A percentile compares a stretch with the other conserved stretches of the same genome.
Conservation (phyloP, 345 rosid species). For the Brassica nigra region DNA sequence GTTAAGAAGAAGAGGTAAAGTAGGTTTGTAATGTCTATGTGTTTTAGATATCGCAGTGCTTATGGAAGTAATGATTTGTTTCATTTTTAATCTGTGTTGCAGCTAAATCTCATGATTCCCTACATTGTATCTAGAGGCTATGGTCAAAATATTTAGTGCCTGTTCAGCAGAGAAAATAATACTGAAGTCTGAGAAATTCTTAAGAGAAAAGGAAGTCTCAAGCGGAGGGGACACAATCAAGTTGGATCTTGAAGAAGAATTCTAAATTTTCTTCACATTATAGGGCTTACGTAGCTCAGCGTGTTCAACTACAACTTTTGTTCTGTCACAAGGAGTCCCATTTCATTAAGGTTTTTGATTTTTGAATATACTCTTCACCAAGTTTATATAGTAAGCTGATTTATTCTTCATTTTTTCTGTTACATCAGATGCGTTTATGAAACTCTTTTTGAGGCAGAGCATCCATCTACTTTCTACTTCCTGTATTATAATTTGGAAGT, state of each 20-base stretch:
- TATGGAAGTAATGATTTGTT: background rate
- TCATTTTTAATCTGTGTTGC: slow-evolving; percentile 23
- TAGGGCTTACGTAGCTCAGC: slow-evolving; percentile 60
- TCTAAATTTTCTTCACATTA: slow-evolving; percentile 89
- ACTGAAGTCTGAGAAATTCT: slow-evolving; percentile 62
- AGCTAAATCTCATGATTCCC: slow-evolving; percentile 95
- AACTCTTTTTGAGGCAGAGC: slow-evolving; percentile 94
- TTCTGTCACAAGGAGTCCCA: slow-evolving; percentile 88
- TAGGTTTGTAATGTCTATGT: background rate
- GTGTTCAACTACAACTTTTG: slow-evolving; percentile 92
- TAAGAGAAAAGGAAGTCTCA: slow-evolving; percentile 45
- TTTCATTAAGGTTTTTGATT: slow-evolving; percentile 67
- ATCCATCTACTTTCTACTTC: slow-evolving; percentile 88
- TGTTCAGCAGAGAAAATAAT: slow-evolving; percentile 78
- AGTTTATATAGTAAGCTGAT: background rate
- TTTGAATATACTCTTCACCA: background rate
- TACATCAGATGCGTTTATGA: slow-evolving; percentile 83
- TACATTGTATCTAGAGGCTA: slow-evolving; percentile 73
- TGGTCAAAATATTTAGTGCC: slow-evolving; percentile 72
- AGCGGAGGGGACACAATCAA: slow-evolving; percentile 52
- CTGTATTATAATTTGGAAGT: slow-evolving; percentile 69
- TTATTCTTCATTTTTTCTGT: background rate
- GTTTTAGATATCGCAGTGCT: background rate
- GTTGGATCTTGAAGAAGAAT: slow-evolving; percentile 88
- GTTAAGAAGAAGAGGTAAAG: slow-evolving; percentile 87